Evolutionary conservation across 73 alveolate species (phyloP).

Genomic region (Tetrahymena thermophila): DNA sequence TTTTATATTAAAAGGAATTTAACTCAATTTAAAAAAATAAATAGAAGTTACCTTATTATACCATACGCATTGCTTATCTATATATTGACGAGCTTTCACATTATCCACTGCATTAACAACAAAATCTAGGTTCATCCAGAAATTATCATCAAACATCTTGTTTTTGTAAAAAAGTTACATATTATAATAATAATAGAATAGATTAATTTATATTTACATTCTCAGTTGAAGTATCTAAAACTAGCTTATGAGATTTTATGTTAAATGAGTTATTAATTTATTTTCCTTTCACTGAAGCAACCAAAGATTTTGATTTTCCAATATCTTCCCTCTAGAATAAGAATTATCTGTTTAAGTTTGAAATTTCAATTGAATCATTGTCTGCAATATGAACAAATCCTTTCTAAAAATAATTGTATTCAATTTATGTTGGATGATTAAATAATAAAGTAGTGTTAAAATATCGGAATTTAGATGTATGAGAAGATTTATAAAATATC

Average conservation of each 20-base stretch:
- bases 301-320: conserved; percentile 89
- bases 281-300: conserved; percentile 73
- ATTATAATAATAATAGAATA: background rate
- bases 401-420: conserved; percentile 65
- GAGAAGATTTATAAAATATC: no score
- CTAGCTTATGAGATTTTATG: conserved; percentile 58
- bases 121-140: conserved; percentile 91
- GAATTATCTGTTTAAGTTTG: conserved; percentile 96
- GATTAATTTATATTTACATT: conserved; percentile 5
- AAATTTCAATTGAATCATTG: conserved; percentile 95
- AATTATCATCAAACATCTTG: conserved; percentile 86
- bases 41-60: conserved; percentile 76
- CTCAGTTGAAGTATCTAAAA: conserved; percentile 94
- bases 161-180: conserved; percentile 12
- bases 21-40: conserved; percentile 53
- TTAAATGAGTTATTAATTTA: conserved; percentile 76
- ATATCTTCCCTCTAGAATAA: conserved; percentile 87
- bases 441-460: no score
- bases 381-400: conserved; percentile 94
- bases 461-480: no score
- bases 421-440: conserved; percentile 73
- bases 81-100: conserved; percentile 93
- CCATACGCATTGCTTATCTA: conserved; percentile 95
- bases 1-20: no score
- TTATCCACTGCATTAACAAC: conserved; percentile 97